Evolutionary conservation across 306 rosid species (phyloP).

Genomic region (Elaeagnus macrophylla): DNA sequence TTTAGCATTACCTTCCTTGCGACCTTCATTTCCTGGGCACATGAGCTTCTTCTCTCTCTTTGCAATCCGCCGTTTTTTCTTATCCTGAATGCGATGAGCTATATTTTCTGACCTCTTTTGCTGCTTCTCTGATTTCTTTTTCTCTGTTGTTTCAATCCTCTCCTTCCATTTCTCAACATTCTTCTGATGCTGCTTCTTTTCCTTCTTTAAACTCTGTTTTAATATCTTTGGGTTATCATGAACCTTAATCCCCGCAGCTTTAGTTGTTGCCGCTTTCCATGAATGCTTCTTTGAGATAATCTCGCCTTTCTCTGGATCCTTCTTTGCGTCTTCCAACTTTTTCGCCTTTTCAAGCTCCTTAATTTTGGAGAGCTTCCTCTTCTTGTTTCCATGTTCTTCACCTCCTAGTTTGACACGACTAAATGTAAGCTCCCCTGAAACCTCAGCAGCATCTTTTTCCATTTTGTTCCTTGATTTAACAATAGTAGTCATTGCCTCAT

Average conservation of each 20-base stretch:
- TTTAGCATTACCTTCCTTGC: slow-evolving; percentile 62
- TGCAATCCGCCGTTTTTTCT: slow-evolving; percentile 58
- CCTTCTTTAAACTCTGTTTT: slow-evolving; percentile 49
- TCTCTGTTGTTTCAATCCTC: slow-evolving; percentile 51
- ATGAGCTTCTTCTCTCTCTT: slow-evolving; percentile 87
- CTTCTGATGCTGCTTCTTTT: slow-evolving; percentile 63
- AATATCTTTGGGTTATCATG: slow-evolving; percentile 71
- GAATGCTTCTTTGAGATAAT: slow-evolving; percentile 46
- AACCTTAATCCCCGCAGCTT: slow-evolving; percentile 75
- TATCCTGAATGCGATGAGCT: slow-evolving; percentile 47
- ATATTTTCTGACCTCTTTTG: slow-evolving; percentile 66
- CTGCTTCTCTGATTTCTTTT: slow-evolving; percentile 67
- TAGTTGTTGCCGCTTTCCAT: slow-evolving; percentile 67
- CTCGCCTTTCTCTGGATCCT: slow-evolving; percentile 65
- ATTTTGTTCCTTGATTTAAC: slow-evolving; percentile 20
- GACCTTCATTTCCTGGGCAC: slow-evolving; percentile 87
- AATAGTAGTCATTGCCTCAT: slow-evolving; percentile 19
- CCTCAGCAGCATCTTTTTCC: slow-evolving; percentile 56
- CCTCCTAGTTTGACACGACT: slow-evolving; percentile 56
- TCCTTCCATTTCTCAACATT: slow-evolving; percentile 69
- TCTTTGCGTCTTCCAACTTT: slow-evolving; percentile 56
- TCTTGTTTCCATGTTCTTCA: slow-evolving; percentile 49
- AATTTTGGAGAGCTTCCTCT: slow-evolving; percentile 45
- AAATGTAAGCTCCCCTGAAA: slow-evolving; percentile 64
- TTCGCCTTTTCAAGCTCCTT: slow-evolving; percentile 75